Evolutionary conservation across 176 grass and related monocot species (phyloP).

Genomic region (Hsuehochloa calcarea): DNA sequence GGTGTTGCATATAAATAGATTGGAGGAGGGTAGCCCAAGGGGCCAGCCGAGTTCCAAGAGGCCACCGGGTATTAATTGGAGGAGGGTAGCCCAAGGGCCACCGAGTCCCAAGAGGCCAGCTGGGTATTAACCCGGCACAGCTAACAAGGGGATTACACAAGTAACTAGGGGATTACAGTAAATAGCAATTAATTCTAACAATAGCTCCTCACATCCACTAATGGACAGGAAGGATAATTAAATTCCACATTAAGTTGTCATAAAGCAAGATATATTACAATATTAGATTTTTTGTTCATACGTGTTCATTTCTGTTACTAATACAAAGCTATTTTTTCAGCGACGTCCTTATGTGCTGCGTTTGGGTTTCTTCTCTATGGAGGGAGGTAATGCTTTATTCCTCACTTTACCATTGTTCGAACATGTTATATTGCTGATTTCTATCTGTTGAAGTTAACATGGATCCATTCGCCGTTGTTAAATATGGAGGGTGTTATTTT

Average conservation of each 20-base stretch:
- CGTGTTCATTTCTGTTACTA: constrained; percentile 17
- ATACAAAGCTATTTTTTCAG: constrained; percentile 33
- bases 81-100: too few species aligned
- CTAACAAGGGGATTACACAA: too few species aligned
- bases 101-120: too few species aligned
- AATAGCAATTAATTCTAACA: too few species aligned
- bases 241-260: background rate
- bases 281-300: background rate
- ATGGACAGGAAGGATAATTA: background rate
- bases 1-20: too few species aligned
- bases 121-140: too few species aligned
- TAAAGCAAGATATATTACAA: background rate
- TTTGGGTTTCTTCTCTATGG: constrained; percentile 68
- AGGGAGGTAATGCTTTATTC: constrained; percentile 47
- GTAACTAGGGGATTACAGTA: too few species aligned
- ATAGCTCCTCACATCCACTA: background rate
- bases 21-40: too few species aligned
- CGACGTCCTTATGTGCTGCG: constrained; percentile 52
- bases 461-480: background rate
- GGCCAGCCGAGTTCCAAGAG: too few species aligned
- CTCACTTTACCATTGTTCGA: background rate
- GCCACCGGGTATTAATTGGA: too few species aligned
- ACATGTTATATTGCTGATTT: background rate
- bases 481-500: background rate
- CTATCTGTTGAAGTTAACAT: background rate